Base-by-base conservation (phyloP, 2,329 filamentous ascomycete genomes). In the Coccinonectria pachysandricola region DNA sequence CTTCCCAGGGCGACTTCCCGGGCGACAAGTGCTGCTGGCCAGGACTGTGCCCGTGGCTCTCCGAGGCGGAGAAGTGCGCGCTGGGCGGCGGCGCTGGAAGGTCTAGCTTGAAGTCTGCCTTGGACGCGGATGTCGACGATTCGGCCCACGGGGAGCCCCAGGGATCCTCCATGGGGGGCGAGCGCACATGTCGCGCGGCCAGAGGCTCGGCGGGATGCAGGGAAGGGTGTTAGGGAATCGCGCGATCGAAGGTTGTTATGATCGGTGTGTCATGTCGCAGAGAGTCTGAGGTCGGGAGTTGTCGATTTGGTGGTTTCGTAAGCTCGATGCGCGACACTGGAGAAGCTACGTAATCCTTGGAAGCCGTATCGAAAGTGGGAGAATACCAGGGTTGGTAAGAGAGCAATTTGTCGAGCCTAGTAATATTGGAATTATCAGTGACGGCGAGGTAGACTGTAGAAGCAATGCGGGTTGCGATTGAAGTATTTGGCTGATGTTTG, bases 131-230 rank as follows among this genome's bases (percentile, higher is more conserved):
- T 9, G 49, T 42, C 31, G 43, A 34, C 26, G 52, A 32, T 37
- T 38, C 58, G 33, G 64, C 60, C 70, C 70, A 74, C 53, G 70
- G 70, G 42, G 68, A 72, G 52, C 64, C 65, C 70, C 70, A 75
- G 43, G 70, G 69, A 68, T 75, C 68, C 50, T 75, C 70, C 70
- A 75, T 75, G 37, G 46, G 55, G 49, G 37, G 39, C 47, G 43
- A 43, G 38, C 36, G 39, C 19, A 49, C 52, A 50, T 54, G 43
- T 49, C 51, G 51, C 39, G 46, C 35, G 31, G n/a, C n/a, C n/a
- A n/a, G n/a, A n/a, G n/a, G n/a, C n/a, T n/a, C n/a, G n/a, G n/a
- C n/a, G n/a, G n/a, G n/a, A n/a, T n/a, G n/a, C n/a, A n/a, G n/a
- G n/a, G n/a, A n/a, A n/a, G n/a, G n/a, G 21, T 21, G 21, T 17